phyloP scores from a whole-genome alignment of 805 yeast species.

The Lachancea lanzarotensis region DNA sequence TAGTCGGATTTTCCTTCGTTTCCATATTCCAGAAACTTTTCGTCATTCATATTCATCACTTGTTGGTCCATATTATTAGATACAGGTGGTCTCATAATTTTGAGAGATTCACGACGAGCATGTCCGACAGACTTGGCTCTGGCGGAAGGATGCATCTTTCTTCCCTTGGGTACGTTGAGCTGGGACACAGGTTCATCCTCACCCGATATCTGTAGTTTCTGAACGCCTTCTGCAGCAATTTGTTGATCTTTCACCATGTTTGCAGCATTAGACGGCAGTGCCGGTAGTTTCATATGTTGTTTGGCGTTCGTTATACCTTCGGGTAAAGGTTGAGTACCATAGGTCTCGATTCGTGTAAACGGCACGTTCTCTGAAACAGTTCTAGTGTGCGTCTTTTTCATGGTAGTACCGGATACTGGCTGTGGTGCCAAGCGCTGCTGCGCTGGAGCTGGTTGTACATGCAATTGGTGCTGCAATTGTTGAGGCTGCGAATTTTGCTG shows the following conservation, averaged over 20 bases:
- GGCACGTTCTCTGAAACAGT: conserved; percentile 38
- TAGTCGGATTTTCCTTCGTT: conserved; percentile 58
- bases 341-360: conserved; percentile 23
- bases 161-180: conserved; percentile 23
- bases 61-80: conserved; percentile 30
- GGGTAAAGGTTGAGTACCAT: conserved; percentile 14
- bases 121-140: conserved; percentile 78
- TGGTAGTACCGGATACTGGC: conserved; percentile 10
- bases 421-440: conserved; percentile 3
- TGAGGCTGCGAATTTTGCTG: background rate
- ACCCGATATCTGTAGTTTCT: conserved; percentile 14
- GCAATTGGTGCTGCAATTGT: background rate
- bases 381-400: conserved; percentile 28
- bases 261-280: conserved; percentile 33
- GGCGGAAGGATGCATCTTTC: conserved; percentile 66
- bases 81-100: conserved; percentile 31
- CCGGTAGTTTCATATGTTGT: conserved; percentile 28
- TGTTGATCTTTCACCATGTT: conserved; percentile 29
- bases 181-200: conserved; percentile 23
- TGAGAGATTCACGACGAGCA: conserved; percentile 54
- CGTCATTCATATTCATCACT: conserved; percentile 33
- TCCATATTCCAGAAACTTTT: conserved; percentile 35
- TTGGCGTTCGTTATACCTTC: conserved; percentile 13
- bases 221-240: conserved; percentile 18
- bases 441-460: background rate